Evolutionary conservation across 2,329 filamentous ascomycete species (phyloP), one percentile per base, ranked within the genome.

Genomic region (Fusarium caatingaense): DNA sequence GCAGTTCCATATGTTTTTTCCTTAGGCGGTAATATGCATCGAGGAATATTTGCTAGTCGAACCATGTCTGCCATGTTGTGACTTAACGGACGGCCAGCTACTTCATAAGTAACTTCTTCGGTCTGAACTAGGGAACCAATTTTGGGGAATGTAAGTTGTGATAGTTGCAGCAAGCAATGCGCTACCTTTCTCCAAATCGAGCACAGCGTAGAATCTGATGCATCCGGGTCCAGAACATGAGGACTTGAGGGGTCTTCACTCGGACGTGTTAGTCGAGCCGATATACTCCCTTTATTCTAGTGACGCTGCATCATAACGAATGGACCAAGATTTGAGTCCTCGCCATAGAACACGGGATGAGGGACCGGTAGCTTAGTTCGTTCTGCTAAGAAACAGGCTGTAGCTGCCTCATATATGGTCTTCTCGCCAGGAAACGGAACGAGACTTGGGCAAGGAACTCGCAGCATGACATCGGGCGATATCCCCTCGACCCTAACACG

Each of bases 1-100:
- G 79, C 74, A 25, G 60, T 74, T 6, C 28, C 6, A 18, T 74
- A 78, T 0, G 72, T 78, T 8, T 60, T 69, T 23, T 23, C 28
- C 46, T 74, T 42, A 5, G 70, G 18, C 1, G 76, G 75, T 5
- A 78, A 54, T 4, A 76, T 49, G 1, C 32, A 37, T 4, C 13
- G 32, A 4, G 76, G 74, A 40, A 78, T 72, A 15, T 76, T 76
- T n/a, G 69, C 60, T 2, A 76, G 54, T 6, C 61, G 69, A 37
- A 80, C 42, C 60, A 81, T 74, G 20, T 82, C 77, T 55, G 78
- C 83, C 80, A 85, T 83, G 56, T 82, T 82, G 3, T 78, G 74
- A 4, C 30, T 69, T 18, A n/a, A 4, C 1, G 32, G 32, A 37
- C 16, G 16, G n/a, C 32, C 32, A n/a, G 16, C 32, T 11, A 18